Evolutionary conservation across 2,329 filamentous ascomycete species (phyloP), one percentile per base, ranked within the genome.

Genomic region (Ramularia endophylla): DNA sequence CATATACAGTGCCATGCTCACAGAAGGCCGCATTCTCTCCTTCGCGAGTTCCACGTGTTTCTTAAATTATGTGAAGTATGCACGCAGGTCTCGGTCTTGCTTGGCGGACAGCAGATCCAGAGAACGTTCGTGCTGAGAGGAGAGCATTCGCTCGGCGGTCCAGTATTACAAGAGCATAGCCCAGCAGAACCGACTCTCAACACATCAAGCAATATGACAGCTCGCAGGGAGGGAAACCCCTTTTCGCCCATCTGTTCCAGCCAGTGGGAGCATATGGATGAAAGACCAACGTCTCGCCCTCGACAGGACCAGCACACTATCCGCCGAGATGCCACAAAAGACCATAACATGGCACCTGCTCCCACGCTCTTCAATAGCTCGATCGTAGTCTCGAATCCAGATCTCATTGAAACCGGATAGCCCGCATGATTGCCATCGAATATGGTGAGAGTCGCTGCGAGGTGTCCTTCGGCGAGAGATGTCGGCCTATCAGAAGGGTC

Each of bases 261-360:
- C 63, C 83, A 73, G 27, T 60, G 63, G 3, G 54, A 50, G 11
- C 73, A 42, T 41, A 73, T 62, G 55, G 63, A 8, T 74, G 66
- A 46, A 76, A 74, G 62, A 72, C 77, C 81, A 3, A 84, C 64
- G 6, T 84, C 74, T 4, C 57, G 61, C 4, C 75, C 75, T 7
- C 56, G 69, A 58, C 80, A 83, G 58, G 81, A 84, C 36, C 83
- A 68, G 4, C 81, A 68, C 59, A 83, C 58, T 54, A 85, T 85
- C 40, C 78, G 69, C 12, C 81, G 80, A 0, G 66, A 57, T 3
- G 66, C 51, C 1, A 74, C 76, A 48, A 83, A 85, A 16, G 76
- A 80, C 59, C 75, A 82, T 65, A 88, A 87, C 73, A 87, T 80
- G 56, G 80, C 82, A 54, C 89, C 89, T 57, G 90, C 85, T 58